Percentiles rank a stretch among this genome's conserved stretches.
phyloP scores from a whole-genome alignment of 192 early-diverging fungal genomes.

The Gigaspora rosea region DNA sequence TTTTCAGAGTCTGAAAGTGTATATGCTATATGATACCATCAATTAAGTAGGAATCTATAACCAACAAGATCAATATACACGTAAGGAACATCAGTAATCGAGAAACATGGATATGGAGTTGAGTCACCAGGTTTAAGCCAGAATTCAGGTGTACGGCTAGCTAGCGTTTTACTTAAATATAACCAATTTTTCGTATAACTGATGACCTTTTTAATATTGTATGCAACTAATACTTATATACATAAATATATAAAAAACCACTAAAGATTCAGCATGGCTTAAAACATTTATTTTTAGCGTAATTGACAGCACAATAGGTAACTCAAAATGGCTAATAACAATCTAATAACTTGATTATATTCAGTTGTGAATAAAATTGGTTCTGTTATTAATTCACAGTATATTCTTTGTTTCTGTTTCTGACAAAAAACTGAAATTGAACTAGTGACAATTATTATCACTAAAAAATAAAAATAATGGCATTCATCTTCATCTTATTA shows the following conservation, averaged over 20 bases:
- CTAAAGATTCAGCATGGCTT: no score
- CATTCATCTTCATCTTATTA: no score
- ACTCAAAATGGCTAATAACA: not conserved
- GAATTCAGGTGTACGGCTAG: constrained; percentile 11
- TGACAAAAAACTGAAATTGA: constrained; percentile 18
- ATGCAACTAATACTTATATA: no score
- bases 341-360: not conserved
- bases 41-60: not conserved
- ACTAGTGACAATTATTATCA: not conserved
- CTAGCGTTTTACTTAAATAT: not conserved
- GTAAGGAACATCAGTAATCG: not conserved
- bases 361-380: not conserved
- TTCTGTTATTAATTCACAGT: constrained; percentile 21
- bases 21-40: constrained; percentile 31
- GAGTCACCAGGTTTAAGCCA: not conserved
- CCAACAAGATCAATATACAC: not conserved
- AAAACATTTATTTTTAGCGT: not conserved
- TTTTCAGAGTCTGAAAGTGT: constrained; percentile 24
- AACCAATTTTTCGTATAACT: not conserved
- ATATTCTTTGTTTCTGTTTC: not conserved
- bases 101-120: not conserved
- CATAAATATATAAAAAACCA: constrained; percentile 32
- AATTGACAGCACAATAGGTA: constrained; percentile 15
- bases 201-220: not conserved
- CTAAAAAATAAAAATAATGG: not conserved